Base-by-base conservation (phyloP, 140 eudicot genomes). In the Senecio squalidus region DNA sequence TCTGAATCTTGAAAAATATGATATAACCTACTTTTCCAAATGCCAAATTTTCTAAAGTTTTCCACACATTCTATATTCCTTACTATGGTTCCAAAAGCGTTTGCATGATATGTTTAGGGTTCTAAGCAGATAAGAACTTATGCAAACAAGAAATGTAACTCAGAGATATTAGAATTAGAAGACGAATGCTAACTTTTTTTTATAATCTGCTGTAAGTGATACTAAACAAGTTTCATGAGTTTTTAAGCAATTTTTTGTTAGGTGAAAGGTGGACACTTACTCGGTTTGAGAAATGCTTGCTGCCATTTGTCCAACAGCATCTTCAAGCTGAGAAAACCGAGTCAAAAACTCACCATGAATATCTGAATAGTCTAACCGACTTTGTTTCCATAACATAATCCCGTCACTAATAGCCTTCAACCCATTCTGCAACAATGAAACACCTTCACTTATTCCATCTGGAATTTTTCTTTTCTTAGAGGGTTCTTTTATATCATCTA, bases 351-450 rank as follows among this genome's bases (percentile, higher is more conserved):
- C 81, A 7, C 69, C 81, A 23, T 63, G 70, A 34, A 74, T 63
- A 34, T 81, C 86, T 3, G 72, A 65, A 44, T 67, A 67, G 23
- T 82, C 79, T 14, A 66, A 21, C 9, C 60, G 74, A 62, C 71
- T 79, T 29, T 76, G 82, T 67, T 78, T 75, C 96, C 83, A 86
- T 41, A 62, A 21, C 22, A 80, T 76, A 66, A 91, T 65, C 47
- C 84, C 94, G 64, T 79, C 78, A 28, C 77, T 80, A 53, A 86
- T 72, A 5, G 74, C 63, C 69, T 76, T 84, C 79, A 91, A 54
- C 9, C 98, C 98, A 60, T 75, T 77, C 49, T 75, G 83, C 76
- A 91, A 71, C 70, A 86, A 62, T 45, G 62, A 84, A 47, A 91
- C 87, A 30, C 98, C 98, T 64, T 69, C 73, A 31, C 70, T 60